Evolutionary conservation across 345 rosid genomes (phyloP).

Genomic region (Cochlearia excelsa): DNA sequence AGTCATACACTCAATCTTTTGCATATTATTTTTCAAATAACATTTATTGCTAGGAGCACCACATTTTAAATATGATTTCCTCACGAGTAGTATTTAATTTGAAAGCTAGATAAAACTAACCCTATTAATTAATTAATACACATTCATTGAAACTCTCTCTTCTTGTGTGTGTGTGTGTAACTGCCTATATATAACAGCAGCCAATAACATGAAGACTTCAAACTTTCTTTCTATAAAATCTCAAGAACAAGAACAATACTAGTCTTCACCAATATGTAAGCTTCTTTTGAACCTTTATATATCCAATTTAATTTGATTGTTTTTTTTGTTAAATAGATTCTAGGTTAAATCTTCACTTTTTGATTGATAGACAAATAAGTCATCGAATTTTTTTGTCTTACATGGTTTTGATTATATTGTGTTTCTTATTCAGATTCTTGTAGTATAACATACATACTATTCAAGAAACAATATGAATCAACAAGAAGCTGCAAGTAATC

Average conservation of each 20-base stretch:
- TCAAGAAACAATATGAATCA: conserved; percentile 25
- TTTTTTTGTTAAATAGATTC: no score
- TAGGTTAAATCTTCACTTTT: no score
- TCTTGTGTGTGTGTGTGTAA: conserved; percentile 14
- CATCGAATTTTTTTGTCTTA: no score
- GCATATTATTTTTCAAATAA: conserved; percentile 20
- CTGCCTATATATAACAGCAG: conserved; percentile 23
- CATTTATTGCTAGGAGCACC: conserved; percentile 28
- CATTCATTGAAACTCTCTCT: conserved; percentile 18
- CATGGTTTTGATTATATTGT: conserved; percentile 6
- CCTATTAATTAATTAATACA: conserved; percentile 4
- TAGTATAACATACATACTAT: not conserved
- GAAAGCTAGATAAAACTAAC: conserved; percentile 36
- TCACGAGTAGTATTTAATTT: conserved; percentile 19
- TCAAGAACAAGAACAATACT: conserved; percentile 25
- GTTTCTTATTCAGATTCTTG: conserved; percentile 7
- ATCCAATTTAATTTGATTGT: no score
- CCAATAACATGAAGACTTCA: conserved; percentile 26
- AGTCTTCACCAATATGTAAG: conserved; percentile 27
- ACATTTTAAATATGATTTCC: conserved; percentile 10
- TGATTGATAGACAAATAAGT: conserved; percentile 1
- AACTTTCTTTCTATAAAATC: conserved; percentile 16
- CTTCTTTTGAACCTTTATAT: conserved; percentile 3
- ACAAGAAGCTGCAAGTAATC: conserved; percentile 22
- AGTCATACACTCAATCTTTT: conserved; percentile 34